A percentile compares a stretch with the other conserved stretches of the same genome.
Evolutionary conservation across 345 rosid genomes (phyloP).

Genomic region (Carallia brachiata): DNA sequence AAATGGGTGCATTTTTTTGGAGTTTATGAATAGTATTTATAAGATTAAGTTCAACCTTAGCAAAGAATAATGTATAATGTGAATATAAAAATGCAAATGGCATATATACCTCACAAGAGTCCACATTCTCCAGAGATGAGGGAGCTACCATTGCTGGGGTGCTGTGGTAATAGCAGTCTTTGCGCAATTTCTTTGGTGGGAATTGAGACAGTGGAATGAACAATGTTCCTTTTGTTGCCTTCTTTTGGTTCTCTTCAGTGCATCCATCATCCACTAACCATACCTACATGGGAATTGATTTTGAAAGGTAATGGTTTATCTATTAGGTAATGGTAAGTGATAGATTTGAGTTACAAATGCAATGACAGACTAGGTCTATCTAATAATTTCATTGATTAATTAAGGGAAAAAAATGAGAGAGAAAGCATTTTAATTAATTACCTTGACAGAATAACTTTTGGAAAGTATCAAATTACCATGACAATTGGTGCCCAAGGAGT

Average conservation of each 20-base stretch:
- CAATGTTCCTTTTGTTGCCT: conserved; percentile 50
- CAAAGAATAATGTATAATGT: too few relatives aligned
- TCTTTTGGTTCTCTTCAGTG: conserved; percentile 44
- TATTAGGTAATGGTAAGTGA: too few relatives aligned
- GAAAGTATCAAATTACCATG: conserved; percentile 34
- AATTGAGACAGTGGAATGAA: conserved; percentile 70
- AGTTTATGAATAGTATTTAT: too few relatives aligned
- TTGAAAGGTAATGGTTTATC: too few relatives aligned
- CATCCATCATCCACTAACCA: conserved; percentile 67
- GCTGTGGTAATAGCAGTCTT: conserved; percentile 52
- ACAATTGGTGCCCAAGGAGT: conserved; percentile 23
- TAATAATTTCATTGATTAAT: background rate
- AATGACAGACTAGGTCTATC: too few relatives aligned
- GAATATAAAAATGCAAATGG: too few relatives aligned
- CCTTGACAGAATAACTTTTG: conserved; percentile 36
- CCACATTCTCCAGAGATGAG: conserved; percentile 47
- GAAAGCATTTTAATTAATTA: conserved; percentile 8
- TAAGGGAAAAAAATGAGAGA: background rate
- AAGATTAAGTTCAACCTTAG: too few relatives aligned
- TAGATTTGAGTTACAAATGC: too few relatives aligned
- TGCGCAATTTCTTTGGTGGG: conserved; percentile 42
- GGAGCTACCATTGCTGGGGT: conserved; percentile 68
- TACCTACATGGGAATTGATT: conserved; percentile 24
- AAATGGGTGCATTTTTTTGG: too few relatives aligned
- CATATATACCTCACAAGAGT: conserved; percentile 66